Evolutionary conservation across 2,329 filamentous ascomycete species (phyloP), one percentile per base, ranked within the genome.

Genomic region (Monosporascus sp.): DNA sequence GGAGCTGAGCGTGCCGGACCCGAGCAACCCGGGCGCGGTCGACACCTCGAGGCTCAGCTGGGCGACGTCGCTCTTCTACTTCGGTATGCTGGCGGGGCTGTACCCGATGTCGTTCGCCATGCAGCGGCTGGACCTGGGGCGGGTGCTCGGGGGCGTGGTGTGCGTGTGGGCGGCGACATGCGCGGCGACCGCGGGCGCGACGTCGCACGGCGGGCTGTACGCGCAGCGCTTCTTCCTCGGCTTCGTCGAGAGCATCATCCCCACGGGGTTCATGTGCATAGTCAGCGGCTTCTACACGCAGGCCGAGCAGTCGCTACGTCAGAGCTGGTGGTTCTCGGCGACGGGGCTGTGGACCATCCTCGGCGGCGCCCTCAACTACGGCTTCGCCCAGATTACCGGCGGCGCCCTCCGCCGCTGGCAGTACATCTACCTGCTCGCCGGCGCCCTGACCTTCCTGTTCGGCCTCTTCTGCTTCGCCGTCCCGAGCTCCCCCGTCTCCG

Each of bases 11-110:
- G 70, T 87, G 4, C 70, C 79, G 14, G 68, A 76, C 60, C 41
- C 58, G 2, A 62, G 66, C 1, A 72, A 70, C 0, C 84, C 85
- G 0, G 77, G 80, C 1, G 79, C 78, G 0, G 80, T 79, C 17
- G 80, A 87, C 63, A 91, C 88, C 0, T 78, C 80, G 0, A 79
- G 88, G 11, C 78, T 91, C 28, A 85, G 80, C 59, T 91, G 87
- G 88, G 88, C 88, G 2, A 91, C 87, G 0, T 90, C 86, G 0
- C 76, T 90, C 62, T 91, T 91, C 73, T 91, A 91, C 72, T 90
- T 91, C 60, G 88, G 88, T 38, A 88, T 89, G 86, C 76, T 92
- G 2, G 83, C 80, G 0, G 88, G 88, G 0, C 72, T 88, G 3
- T 91, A 89, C 57, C 88, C 87, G 2, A 84, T 90, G 80, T 86